Conservation (phyloP, 1,284 basidiomycete genomes). For the Pyrrhoderma lamaoense region DNA sequence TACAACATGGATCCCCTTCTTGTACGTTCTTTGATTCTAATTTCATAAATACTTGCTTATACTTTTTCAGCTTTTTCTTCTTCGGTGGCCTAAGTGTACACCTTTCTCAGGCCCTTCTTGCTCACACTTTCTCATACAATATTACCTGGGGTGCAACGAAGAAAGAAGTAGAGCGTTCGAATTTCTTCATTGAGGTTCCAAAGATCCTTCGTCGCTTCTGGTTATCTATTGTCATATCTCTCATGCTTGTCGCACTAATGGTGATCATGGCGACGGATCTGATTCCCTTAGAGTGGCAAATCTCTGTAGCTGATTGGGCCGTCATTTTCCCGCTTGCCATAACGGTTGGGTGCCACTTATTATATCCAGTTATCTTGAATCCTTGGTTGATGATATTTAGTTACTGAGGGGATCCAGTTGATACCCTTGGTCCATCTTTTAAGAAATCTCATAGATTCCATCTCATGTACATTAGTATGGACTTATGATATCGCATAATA, state of each 20-base stretch:
- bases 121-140: slow-evolving; percentile 78
- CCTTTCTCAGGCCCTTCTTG: slow-evolving; percentile 65
- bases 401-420: too few relatives aligned
- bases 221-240: slow-evolving; percentile 49
- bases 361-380: slow-evolving; percentile 74
- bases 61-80: slow-evolving; percentile 65
- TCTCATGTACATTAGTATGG: too few relatives aligned
- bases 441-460: too few relatives aligned
- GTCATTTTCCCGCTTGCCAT: slow-evolving; percentile 64
- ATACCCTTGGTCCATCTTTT: too few relatives aligned
- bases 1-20: slow-evolving; percentile 71
- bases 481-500: too few relatives aligned
- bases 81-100: slow-evolving; percentile 75
- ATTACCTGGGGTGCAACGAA: slow-evolving; percentile 77
- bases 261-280: slow-evolving; percentile 44
- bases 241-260: slow-evolving; percentile 43
- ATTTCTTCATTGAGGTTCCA: slow-evolving; percentile 86
- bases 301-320: slow-evolving; percentile 55
- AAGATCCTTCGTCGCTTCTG: slow-evolving; percentile 72
- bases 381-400: slow-evolving; percentile 70
- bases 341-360: slow-evolving; percentile 54
- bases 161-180: slow-evolving; percentile 75
- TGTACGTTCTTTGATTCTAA: slow-evolving; percentile 42
- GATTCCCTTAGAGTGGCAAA: slow-evolving; percentile 56
- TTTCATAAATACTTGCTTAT: slow-evolving; percentile 18